These are phyloP conservation scores for Ophiosphaerella korrae DNA, from an alignment of 2,329 filamentous ascomycete genomes.

Conservation along the genomic window DNA sequence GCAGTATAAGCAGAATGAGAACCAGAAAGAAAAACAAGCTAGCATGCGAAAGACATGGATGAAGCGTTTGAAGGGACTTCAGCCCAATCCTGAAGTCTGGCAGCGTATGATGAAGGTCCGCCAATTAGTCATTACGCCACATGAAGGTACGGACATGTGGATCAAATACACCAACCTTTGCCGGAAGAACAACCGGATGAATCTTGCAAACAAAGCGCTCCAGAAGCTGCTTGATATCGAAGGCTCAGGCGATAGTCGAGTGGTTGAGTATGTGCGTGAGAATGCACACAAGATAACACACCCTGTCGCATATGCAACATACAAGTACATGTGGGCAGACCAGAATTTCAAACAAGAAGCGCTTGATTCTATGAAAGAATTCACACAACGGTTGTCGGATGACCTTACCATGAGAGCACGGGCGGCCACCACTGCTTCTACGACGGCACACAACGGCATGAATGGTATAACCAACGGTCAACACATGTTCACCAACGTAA, in stretches of 20 bases:
- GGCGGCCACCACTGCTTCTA: slow-evolving; percentile 40
- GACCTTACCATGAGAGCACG: slow-evolving; percentile 56
- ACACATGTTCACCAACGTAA: slow-evolving; percentile 40
- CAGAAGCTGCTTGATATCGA: slow-evolving; percentile 74
- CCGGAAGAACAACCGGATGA: slow-evolving; percentile 92
- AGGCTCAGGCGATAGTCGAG: slow-evolving; percentile 31
- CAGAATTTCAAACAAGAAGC: slow-evolving; percentile 43
- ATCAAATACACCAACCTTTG: slow-evolving; percentile 99
- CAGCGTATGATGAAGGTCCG: slow-evolving; percentile 96
- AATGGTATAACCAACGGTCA: slow-evolving; percentile 54
- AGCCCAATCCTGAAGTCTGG: slow-evolving; percentile 98
- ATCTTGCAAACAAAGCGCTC: slow-evolving; percentile 91
- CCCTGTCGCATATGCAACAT: slow-evolving; percentile 91
- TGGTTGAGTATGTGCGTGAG: slow-evolving; percentile 42
- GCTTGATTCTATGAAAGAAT: slow-evolving; percentile 65
- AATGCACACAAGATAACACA: slow-evolving; percentile 61
- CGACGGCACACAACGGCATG: slow-evolving; percentile 38
- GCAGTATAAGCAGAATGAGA: slow-evolving; percentile 86
- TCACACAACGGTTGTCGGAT: slow-evolving; percentile 64
- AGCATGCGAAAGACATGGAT: slow-evolving; percentile 96
- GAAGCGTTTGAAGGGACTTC: slow-evolving; percentile 89
- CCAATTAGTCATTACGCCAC: slow-evolving; percentile 86
- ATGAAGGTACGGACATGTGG: slow-evolving; percentile 98
- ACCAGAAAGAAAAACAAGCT: slow-evolving; percentile 82
- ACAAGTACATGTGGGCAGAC: slow-evolving; percentile 95